These are phyloP conservation scores for Ustilago sp. DNA, from an alignment of 1,284 basidiomycete species.

Conservation along the genomic window DNA sequence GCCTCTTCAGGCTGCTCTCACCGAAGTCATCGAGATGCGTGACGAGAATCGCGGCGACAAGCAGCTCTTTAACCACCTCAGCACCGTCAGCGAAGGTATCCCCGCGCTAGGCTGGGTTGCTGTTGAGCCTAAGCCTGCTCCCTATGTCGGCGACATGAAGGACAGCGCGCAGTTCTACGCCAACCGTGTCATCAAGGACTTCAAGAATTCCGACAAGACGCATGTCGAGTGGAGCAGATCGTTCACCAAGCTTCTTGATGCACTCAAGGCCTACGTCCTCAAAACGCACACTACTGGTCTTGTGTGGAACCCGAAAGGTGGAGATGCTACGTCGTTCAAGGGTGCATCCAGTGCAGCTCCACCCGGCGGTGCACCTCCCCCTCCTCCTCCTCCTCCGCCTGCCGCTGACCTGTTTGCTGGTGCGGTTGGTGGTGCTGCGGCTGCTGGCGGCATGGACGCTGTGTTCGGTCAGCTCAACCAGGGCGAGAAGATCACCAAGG, in stretches of 20 bases:
- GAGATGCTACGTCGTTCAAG: slow-evolving; percentile 46
- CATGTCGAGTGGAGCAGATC: slow-evolving; percentile 89
- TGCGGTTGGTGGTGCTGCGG: slow-evolving; percentile 71
- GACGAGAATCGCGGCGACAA: slow-evolving; percentile 84
- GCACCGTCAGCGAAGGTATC: slow-evolving; percentile 83
- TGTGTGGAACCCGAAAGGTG: slow-evolving; percentile 81
- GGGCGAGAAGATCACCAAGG: slow-evolving; percentile 88
- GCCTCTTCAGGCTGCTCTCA: slow-evolving; percentile 81
- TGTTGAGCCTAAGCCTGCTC: slow-evolving; percentile 82
- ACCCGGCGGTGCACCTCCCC: slow-evolving; percentile 73
- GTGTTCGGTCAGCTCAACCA: slow-evolving; percentile 94
- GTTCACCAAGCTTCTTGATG: slow-evolving; percentile 80
- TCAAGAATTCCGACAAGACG: slow-evolving; percentile 84
- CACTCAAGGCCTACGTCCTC: slow-evolving; percentile 84
- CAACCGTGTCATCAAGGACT: slow-evolving; percentile 91
- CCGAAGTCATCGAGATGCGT: slow-evolving; percentile 81
- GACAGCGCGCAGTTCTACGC: slow-evolving; percentile 90
- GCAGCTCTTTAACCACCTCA: slow-evolving; percentile 85
- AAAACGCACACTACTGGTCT: slow-evolving; percentile 90
- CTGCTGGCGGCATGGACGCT: slow-evolving; percentile 77
- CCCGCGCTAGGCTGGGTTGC: slow-evolving; percentile 92
- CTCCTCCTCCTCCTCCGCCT: slow-evolving; percentile 71
- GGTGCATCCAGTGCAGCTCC: slow-evolving; percentile 71
- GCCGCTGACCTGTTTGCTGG: slow-evolving; percentile 65
- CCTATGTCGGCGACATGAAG: slow-evolving; percentile 85